Conservation (phyloP, 164 flowering plant genomes). For the Sedum album region DNA sequence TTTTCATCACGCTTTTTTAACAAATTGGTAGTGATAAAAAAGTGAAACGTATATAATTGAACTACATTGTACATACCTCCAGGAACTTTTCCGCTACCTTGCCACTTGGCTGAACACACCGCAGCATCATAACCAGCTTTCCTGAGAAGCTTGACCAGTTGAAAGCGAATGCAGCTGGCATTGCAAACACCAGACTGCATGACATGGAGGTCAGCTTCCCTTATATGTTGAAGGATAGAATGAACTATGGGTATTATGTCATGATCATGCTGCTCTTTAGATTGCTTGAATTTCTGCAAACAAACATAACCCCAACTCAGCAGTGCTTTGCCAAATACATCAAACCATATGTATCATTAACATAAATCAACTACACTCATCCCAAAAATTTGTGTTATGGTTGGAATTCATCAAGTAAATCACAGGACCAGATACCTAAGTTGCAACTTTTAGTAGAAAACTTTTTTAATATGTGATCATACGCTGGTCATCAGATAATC, state of each 20-base stretch:
- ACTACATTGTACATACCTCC: slow-evolving; percentile 52
- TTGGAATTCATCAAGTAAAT: background rate
- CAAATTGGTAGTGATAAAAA: background rate
- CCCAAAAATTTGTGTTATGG: background rate
- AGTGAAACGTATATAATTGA: background rate
- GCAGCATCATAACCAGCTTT: slow-evolving; percentile 88
- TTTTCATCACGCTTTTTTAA: too few relatives aligned
- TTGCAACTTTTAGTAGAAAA: background rate
- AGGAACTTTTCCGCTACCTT: slow-evolving; percentile 65
- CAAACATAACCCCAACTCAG: background rate
- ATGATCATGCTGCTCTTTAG: slow-evolving; percentile 43
- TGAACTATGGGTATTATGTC: slow-evolving; percentile 50
- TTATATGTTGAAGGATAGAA: slow-evolving; percentile 47
- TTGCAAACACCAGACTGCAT: slow-evolving; percentile 49
- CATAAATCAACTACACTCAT: background rate
- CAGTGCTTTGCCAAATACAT: background rate
- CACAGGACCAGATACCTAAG: background rate
- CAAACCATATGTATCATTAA: background rate
- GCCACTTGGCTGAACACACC: slow-evolving; percentile 72
- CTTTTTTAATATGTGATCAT: background rate
- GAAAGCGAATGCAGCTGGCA: slow-evolving; percentile 68
- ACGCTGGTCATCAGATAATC: background rate
- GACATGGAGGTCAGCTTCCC: slow-evolving; percentile 42
- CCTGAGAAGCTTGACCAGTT: slow-evolving; percentile 64
- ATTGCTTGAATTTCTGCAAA: slow-evolving; percentile 52